Conservation (phyloP, 2,329 filamentous ascomycete species). For the Plenodomus lindquistii region DNA sequence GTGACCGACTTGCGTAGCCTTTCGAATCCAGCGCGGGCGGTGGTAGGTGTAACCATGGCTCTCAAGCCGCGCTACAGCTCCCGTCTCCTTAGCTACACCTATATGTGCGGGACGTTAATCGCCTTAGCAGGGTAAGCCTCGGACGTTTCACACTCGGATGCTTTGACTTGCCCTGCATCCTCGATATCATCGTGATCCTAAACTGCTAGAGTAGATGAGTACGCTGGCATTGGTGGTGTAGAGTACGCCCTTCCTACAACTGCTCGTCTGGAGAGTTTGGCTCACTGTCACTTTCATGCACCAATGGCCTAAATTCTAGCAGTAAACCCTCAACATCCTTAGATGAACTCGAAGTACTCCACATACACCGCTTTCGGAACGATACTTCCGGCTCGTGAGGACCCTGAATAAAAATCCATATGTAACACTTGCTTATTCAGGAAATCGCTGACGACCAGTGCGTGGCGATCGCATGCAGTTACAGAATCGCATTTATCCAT, state of each 20-base stretch:
- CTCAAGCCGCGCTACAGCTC: constrained; percentile 22
- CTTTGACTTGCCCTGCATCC: neutral
- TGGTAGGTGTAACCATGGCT: constrained; percentile 19
- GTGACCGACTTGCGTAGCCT: constrained; percentile 9
- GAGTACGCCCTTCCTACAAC: neutral
- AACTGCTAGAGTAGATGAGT: neutral
- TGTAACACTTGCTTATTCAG: neutral
- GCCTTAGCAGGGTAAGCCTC: neutral
- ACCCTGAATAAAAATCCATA: neutral
- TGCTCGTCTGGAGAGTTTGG: no score
- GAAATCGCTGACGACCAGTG: neutral
- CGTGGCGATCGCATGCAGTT: neutral
- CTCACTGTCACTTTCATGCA: no score
- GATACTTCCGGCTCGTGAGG: neutral
- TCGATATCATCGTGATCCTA: neutral
- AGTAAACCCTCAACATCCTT: no score
- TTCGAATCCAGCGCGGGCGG: constrained; percentile 17
- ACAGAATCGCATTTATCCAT: neutral
- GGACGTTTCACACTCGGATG: neutral
- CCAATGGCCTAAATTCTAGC: no score
- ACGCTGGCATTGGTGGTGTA: neutral
- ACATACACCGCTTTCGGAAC: no score
- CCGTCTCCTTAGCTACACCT: constrained; percentile 16
- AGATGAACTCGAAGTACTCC: no score
- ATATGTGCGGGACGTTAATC: constrained; percentile 2